phyloP scores from a whole-genome alignment of 2,329 filamentous ascomycete species.

The Fusarium incarnatum region DNA sequence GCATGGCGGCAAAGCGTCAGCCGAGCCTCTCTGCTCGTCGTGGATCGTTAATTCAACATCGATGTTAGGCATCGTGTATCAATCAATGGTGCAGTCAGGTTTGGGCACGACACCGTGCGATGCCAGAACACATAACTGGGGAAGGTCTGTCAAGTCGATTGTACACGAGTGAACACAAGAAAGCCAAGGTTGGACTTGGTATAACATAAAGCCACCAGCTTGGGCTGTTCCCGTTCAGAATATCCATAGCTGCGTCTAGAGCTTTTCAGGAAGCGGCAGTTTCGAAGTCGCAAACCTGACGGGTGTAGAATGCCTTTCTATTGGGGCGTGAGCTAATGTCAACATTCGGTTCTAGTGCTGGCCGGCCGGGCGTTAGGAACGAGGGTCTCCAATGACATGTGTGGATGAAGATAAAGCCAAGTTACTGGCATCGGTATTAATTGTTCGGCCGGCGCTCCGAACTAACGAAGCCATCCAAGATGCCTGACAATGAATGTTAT shows the following conservation, averaged over 20 bases:
- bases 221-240: neutral
- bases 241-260: slow-evolving; percentile 1
- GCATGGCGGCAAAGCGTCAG: slow-evolving; percentile 33
- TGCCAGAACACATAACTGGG: neutral
- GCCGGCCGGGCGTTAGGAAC: slow-evolving; percentile 12
- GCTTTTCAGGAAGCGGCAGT: slow-evolving; percentile 23
- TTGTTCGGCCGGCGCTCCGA: slow-evolving; percentile 29
- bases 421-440: slow-evolving; percentile 10
- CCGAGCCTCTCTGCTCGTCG: slow-evolving; percentile 20
- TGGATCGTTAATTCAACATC: slow-evolving; percentile 13
- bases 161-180: slow-evolving; percentile 17
- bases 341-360: slow-evolving; percentile 7
- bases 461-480: slow-evolving; percentile 17
- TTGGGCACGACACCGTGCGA: slow-evolving; percentile 6
- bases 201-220: neutral
- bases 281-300: slow-evolving; percentile 24
- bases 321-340: slow-evolving; percentile 21
- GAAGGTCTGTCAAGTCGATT: slow-evolving; percentile 12
- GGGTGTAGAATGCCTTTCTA: slow-evolving; percentile 12
- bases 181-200: slow-evolving; percentile 5
- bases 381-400: slow-evolving; percentile 18
- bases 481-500: slow-evolving; percentile 9
- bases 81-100: slow-evolving; percentile 4
- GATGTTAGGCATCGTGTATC: slow-evolving; percentile 19
- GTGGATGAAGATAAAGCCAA: slow-evolving; percentile 18